phyloP scores from a whole-genome alignment of 1,284 basidiomycete genomes.

The Leccinum pachyderme region DNA sequence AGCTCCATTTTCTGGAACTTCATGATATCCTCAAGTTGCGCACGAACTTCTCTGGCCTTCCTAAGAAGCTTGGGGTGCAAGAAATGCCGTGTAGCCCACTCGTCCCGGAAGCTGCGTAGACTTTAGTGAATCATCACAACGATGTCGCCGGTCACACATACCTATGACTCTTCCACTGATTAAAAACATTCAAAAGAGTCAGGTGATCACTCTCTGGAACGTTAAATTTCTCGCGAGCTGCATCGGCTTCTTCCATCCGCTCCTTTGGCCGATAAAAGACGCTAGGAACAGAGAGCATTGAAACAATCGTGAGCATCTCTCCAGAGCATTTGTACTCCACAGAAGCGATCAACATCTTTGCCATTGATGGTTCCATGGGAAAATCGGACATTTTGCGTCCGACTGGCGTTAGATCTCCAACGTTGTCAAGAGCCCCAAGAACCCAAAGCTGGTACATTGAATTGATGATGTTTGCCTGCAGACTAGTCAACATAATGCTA shows the following conservation, averaged over 20 bases:
- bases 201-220: conserved; percentile 98
- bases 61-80: conserved; percentile 93
- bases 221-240: conserved; percentile 96
- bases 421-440: conserved; percentile 93
- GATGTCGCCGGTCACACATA: conserved; percentile 37
- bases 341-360: conserved; percentile 97
- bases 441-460: conserved; percentile 99
- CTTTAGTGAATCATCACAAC: conserved; percentile 1
- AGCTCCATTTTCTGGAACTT: conserved; percentile 95
- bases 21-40: conserved; percentile 98
- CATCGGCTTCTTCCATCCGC: conserved; percentile 93
- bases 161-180: conserved; percentile 96
- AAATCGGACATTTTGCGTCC: conserved; percentile 99
- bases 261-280: conserved; percentile 97
- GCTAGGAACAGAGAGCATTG: conserved; percentile 96
- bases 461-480: conserved; percentile 87
- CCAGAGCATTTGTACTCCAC: conserved; percentile 91
- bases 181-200: conserved; percentile 94
- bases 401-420: conserved; percentile 90
- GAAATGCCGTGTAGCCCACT: conserved; percentile 95
- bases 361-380: conserved; percentile 96
- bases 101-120: conserved; percentile 73
- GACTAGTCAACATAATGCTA: conserved; percentile 35
- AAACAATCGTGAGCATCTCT: conserved; percentile 98
- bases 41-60: conserved; percentile 95